These are phyloP conservation scores for Trichoderma sp. DNA, from an alignment of 2,329 filamentous ascomycete species.

Conservation along the genomic window DNA sequence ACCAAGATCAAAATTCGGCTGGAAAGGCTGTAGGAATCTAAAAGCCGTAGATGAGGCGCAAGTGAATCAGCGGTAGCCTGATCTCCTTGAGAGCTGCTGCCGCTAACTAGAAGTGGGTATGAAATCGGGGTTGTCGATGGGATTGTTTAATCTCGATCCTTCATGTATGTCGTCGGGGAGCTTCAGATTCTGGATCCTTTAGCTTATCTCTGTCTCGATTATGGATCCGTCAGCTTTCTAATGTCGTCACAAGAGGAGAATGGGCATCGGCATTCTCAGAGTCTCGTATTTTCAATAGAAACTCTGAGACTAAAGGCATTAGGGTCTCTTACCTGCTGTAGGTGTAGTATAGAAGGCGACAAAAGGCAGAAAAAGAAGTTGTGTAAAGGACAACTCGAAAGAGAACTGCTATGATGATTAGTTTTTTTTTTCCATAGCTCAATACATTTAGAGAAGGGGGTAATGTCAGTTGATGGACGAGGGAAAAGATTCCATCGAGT, in stretches of 20 bases:
- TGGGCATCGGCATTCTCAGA: background rate
- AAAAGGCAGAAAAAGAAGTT: background rate
- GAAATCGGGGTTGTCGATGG: background rate
- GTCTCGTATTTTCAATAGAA: no score
- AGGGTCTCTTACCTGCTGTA: background rate
- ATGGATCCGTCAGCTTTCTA: background rate
- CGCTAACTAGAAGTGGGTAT: background rate
- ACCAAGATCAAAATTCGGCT: background rate
- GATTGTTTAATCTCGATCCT: background rate
- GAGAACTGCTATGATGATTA: background rate
- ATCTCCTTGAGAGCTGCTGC: background rate
- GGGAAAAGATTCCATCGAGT: background rate
- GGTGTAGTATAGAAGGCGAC: background rate
- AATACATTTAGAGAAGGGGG: background rate
- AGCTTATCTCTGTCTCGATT: background rate
- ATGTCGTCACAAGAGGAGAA: background rate
- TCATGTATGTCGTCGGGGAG: conserved; percentile 8
- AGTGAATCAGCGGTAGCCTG: background rate
- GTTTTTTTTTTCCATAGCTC: background rate
- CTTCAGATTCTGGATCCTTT: background rate
- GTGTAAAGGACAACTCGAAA: background rate
- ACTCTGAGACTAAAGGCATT: background rate
- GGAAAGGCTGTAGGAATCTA: background rate
- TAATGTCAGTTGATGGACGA: background rate
- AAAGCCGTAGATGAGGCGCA: background rate